A percentile compares a stretch with the other conserved stretches of the same genome.
Evolutionary conservation across 345 rosid genomes (phyloP).

Genomic region (Angophora floribunda): DNA sequence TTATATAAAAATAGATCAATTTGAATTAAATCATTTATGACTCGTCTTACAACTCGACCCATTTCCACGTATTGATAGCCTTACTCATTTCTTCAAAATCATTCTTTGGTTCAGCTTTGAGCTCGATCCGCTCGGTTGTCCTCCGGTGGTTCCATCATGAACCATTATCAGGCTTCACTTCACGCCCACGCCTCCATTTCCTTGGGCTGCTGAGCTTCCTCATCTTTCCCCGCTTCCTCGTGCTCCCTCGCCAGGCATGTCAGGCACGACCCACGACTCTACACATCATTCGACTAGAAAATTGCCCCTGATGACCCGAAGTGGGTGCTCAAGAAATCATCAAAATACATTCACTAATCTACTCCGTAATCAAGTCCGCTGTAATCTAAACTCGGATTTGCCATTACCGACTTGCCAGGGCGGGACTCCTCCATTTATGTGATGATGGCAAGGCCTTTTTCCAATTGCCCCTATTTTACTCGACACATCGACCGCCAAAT

Average conservation of each 20-base stretch:
- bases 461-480: not conserved
- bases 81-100: not conserved
- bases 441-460: not conserved
- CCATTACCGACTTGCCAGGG: not conserved
- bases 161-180: not conserved
- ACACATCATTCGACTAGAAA: not conserved
- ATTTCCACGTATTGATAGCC: too few species aligned
- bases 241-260: not conserved
- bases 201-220: not conserved
- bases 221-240: not conserved
- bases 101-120: not conserved
- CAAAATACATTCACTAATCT: not conserved
- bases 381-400: not conserved
- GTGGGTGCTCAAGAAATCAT: not conserved
- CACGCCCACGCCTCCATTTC: not conserved
- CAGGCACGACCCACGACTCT: not conserved
- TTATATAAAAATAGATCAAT: not conserved
- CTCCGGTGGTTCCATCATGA: not conserved
- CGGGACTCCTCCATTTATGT: not conserved
- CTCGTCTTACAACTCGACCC: fast-evolving
- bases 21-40: not conserved
- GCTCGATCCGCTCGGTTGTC: not conserved
- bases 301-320: not conserved
- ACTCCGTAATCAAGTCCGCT: not conserved
- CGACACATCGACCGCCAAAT: not conserved